Evolutionary conservation across 148 eudicot genomes (phyloP), one percentile per base, ranked within the genome.

Genomic region (Rheum nobile): DNA sequence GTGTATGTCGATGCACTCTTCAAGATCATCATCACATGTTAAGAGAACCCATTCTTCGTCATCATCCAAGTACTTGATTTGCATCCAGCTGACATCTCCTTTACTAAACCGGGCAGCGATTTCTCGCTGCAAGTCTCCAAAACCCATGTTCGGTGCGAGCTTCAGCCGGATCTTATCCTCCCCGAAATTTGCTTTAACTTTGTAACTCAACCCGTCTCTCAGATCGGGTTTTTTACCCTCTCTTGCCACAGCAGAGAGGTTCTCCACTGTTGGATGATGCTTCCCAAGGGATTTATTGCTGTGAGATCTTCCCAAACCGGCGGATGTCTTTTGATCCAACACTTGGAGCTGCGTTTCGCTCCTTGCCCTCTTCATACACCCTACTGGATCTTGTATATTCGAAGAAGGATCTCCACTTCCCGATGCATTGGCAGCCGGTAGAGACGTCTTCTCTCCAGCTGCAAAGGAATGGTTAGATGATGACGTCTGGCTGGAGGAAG

Each of bases 31-130:
- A 75, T 92, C 91, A 55, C 97, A 92, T 8, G 96, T 90, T 77
- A 92, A 77, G 44, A 90, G 96, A 72, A 92, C 90, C 97, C 97
- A 92, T 79, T 92, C 97, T 9, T 75, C 78, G 55, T 92, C 97
- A 63, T 92, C 96, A 34, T 92, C 97, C 80, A 91, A 80, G 76
- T 91, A 91, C 79, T 85, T 91, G 52, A 88, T 59, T 54, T 82
- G 83, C 55, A 90, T 72, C 65, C 68, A 81, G 68, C 79, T 80
- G 48, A 79, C 55, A 44, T 84, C 88, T 1, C 77, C 85, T 14
- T 87, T 71, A 47, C 70, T 77, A 74, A 84, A 92, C 65, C 91
- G 85, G 83, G 81, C 83, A 41, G 73, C 79, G 16, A 92, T 79
- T 78, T 88, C 96, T 76, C 44, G 79, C 50, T 79, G 84, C 71